Evolutionary conservation across 805 yeast species (phyloP), one percentile per base, ranked within the genome.

Genomic region (Saccharomycopsis guyanensis): DNA sequence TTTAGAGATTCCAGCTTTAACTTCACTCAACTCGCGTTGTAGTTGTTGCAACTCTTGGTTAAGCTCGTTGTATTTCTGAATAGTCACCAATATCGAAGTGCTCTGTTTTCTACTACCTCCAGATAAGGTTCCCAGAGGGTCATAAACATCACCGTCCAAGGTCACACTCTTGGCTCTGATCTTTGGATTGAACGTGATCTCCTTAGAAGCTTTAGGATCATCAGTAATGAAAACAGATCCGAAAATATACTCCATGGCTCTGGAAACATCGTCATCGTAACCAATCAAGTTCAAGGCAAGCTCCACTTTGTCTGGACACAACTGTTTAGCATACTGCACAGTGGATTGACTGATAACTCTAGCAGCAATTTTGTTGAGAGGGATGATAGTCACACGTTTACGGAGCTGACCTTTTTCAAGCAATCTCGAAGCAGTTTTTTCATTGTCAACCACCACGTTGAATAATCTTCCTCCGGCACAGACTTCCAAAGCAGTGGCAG

Each of bases 61-160:
- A 10, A 74, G 57, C 13, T 57, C 61, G 56, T 84, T 83, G 54
- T 73, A 81, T 48, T 75, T 75, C 56, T 82, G 91, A 60, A 88
- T 76, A 38, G 75, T 76, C 8, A 76, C 60, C 47, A 89, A 68
- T 2, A 83, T 62, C 0, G 87, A 74, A 1, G 76, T 71, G 13
- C 75, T 66, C 41, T 69, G 68, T 52, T 71, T 78, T 55, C 91
- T 72, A 18, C 94, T 80, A n/a, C 97, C 97, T 40, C 99, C 99
- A 1, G 96, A 85, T 23, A 93, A 68, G 5, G 95, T 86, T 13
- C 99, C 99, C 54, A 83, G 87, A 0, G 98, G 98, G 59, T 93
- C 98, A 64, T 89, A 93, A 8, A 82, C 75, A 61, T 93, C 98
- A 43, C 98, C 99, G 45, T 88, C 89, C 29, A 85, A 61, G 0